Base-by-base conservation (phyloP, 257 asterid species). In the Parsonsia alboflavescens region DNA sequence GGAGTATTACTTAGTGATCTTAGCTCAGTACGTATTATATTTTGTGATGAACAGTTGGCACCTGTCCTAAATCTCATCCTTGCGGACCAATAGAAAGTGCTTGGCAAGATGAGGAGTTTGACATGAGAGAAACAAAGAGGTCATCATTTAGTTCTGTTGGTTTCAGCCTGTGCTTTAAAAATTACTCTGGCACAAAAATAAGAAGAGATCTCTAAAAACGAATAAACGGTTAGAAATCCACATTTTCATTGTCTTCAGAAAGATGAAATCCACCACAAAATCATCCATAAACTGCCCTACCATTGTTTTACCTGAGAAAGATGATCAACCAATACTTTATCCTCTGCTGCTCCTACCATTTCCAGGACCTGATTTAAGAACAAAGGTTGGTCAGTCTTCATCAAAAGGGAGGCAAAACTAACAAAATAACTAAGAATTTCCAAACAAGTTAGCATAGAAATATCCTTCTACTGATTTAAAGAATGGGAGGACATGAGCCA, bases 331-430 rank as follows among this genome's bases (percentile, higher is more conserved):
- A 91, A 86, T 65, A 86, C 67, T 73, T 79, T 86, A 73, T 81
- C 82, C 9, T 84, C 83, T 46, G 84, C 80, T 15, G 82, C 85
- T 81, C 66, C 84, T 80, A 85, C 86, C 70, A 81, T 82, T 80
- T 90, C 93, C 92, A 89, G 76, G 74, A 94, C 91, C 98, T 94
- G 78, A 70, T 73, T 64, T 9, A 28, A 80, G 16, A 61, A 17
- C 48, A 61, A 11, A 65, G 39, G 59, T 66, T 63, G 30, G 44
- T 72, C 21, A 46, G 19, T 71, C 36, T 50, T 49, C 26, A 26
- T 62, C 26, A 26, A 77, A 48, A 19, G 67, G 58, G 11, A 33
- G 39, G 6, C 11, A 59, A 70, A 59, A 46, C 22, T 56, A 50
- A 62, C 41, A 52, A n/a, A n/a, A 49, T 33, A 33, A 33, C 39